These are phyloP conservation scores for Paecilomyces variotii DNA, from an alignment of 2,329 filamentous ascomycete species.

Conservation along the genomic window DNA sequence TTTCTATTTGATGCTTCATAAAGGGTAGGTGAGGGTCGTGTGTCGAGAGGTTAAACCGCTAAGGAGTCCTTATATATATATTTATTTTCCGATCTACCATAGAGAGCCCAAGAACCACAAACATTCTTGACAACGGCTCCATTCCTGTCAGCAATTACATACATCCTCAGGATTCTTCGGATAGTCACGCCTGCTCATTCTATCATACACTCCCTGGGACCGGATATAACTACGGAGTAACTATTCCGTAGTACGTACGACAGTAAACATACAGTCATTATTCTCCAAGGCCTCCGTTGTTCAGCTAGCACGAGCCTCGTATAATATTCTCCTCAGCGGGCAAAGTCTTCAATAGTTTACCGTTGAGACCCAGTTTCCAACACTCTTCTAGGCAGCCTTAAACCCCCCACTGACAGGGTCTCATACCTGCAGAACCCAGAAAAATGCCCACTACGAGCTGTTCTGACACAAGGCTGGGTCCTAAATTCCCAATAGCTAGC, in stretches of 20 bases:
- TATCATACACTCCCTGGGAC: no score
- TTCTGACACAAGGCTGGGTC: not conserved
- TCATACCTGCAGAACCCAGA: not conserved
- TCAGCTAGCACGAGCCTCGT: not conserved
- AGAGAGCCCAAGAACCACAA: no score
- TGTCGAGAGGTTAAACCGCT: no score
- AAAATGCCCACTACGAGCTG: not conserved
- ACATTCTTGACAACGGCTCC: no score
- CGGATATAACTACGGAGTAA: no score
- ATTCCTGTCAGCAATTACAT: no score
- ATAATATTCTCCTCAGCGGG: not conserved
- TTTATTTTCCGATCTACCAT: no score
- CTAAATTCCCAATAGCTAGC: not conserved
- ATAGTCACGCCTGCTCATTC: no score
- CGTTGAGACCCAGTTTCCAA: not conserved
- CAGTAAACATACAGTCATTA: not conserved
- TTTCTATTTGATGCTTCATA: no score
- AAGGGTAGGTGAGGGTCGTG: no score
- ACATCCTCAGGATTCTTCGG: no score
- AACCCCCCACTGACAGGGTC: not conserved
- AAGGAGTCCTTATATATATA: no score
- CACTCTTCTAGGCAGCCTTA: not conserved
- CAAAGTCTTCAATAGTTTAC: not conserved
- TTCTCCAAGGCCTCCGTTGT: not conserved
- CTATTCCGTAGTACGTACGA: not conserved